Percentiles rank a stretch among this genome's conserved stretches.
Conservation (phyloP, 768 basidiomycete genomes). For the Rhodotorula kratochvilovae region DNA sequence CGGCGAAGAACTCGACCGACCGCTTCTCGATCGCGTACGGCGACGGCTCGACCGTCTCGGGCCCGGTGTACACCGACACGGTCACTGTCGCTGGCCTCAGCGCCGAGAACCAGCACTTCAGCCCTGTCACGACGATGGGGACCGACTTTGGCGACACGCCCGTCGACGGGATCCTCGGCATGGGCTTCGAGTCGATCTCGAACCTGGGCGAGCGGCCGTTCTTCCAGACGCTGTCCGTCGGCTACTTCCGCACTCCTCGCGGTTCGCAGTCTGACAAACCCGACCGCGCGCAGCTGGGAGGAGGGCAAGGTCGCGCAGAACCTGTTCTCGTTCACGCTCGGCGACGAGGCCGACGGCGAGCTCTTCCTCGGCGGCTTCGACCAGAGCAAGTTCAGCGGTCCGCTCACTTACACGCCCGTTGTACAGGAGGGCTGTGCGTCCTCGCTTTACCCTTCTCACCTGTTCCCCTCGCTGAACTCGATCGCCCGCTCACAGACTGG, state of each 20-base stretch:
- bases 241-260: no score
- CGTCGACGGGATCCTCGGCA: slow-evolving; percentile 40
- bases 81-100: slow-evolving; percentile 44
- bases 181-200: slow-evolving; percentile 51
- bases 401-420: slow-evolving; percentile 46
- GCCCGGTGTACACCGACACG: slow-evolving; percentile 53
- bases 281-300: neutral
- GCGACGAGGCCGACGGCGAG: slow-evolving; percentile 38
- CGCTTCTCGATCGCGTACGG: slow-evolving; percentile 53
- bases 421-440: slow-evolving; percentile 43
- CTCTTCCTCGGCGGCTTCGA: slow-evolving; percentile 49
- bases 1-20: slow-evolving; percentile 39
- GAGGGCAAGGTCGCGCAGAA: slow-evolving; percentile 24
- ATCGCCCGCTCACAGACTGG: slow-evolving; percentile 42
- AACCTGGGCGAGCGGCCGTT: slow-evolving; percentile 48
- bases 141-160: slow-evolving; percentile 22
- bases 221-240: slow-evolving; percentile 31
- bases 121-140: slow-evolving; percentile 48
- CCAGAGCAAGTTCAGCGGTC: slow-evolving; percentile 41
- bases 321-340: slow-evolving; percentile 40
- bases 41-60: slow-evolving; percentile 54
- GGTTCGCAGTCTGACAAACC: no score
- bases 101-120: slow-evolving; percentile 49
- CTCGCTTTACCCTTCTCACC: slow-evolving; percentile 37
- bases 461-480: neutral